Evolutionary conservation across 352 stramenopile species (phyloP).

Genomic region (Phytophthora boehmeriae): DNA sequence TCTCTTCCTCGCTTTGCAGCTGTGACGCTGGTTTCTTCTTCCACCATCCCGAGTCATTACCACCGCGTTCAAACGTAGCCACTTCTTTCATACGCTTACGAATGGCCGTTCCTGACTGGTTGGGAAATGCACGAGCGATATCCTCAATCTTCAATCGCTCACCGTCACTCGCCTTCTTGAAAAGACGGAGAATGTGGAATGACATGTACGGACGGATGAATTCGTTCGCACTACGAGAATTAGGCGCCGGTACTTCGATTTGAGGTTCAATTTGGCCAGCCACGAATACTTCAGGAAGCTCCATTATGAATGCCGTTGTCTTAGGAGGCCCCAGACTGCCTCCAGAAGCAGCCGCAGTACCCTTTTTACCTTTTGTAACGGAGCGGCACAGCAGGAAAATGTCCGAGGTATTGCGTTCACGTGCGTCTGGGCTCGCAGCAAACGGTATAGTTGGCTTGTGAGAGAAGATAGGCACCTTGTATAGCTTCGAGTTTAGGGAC

Average conservation of each 20-base stretch:
- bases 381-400: conserved; percentile 78
- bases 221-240: conserved; percentile 80
- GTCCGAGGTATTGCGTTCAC: conserved; percentile 53
- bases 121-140: conserved; percentile 80
- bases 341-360: conserved; percentile 11
- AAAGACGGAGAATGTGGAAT: conserved; percentile 84
- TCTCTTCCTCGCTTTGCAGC: conserved; percentile 79
- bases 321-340: conserved; percentile 48
- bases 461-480: conserved; percentile 83
- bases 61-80: conserved; percentile 83
- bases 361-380: conserved; percentile 80
- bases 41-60: conserved; percentile 86
- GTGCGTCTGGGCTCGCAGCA: conserved; percentile 38
- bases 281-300: conserved; percentile 77
- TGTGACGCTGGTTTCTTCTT: conserved; percentile 74
- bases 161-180: conserved; percentile 83
- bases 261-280: conserved; percentile 84
- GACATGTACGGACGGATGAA: conserved; percentile 90
- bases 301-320: conserved; percentile 79
- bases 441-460: conserved; percentile 69
- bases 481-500: conserved; percentile 83
- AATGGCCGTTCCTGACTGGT: conserved; percentile 81
- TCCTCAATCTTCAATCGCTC: conserved; percentile 87
- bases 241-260: conserved; percentile 82
- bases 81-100: conserved; percentile 89